These are phyloP conservation scores for Nakazawaea pomicola DNA, from an alignment of 805 yeast species.

Conservation along the genomic window DNA sequence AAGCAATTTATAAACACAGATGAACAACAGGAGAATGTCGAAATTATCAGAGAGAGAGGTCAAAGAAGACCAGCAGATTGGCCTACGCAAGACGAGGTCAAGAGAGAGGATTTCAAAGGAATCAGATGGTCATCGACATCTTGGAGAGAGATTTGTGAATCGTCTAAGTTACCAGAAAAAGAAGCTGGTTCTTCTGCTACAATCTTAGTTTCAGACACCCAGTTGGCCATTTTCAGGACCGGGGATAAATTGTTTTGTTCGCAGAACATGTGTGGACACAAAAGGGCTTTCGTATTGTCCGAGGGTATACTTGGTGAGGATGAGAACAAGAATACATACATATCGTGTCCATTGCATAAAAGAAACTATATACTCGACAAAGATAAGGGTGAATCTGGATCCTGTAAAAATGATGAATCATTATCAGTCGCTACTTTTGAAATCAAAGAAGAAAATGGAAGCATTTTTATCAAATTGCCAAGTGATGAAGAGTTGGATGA, in stretches of 20 bases:
- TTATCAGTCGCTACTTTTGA: constrained; percentile 32
- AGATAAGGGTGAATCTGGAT: constrained; percentile 21
- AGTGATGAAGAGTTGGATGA: constrained; percentile 28
- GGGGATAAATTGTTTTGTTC: constrained; percentile 29
- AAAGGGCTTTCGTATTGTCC: constrained; percentile 31
- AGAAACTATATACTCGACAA: constrained; percentile 26
- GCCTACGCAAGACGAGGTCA: constrained; percentile 22
- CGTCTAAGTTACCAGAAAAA: constrained; percentile 22
- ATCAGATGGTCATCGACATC: constrained; percentile 27
- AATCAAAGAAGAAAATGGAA: constrained; percentile 26
- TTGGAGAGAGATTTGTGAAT: constrained; percentile 25
- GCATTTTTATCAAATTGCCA: constrained; percentile 26
- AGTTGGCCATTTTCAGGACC: constrained; percentile 30
- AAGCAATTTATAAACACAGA: constrained; percentile 29
- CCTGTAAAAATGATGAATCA: constrained; percentile 25
- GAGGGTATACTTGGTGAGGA: constrained; percentile 31
- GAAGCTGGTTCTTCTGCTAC: constrained; percentile 29
- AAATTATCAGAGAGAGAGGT: constrained; percentile 30
- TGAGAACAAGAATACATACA: constrained; percentile 24
- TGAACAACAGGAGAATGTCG: constrained; percentile 25
- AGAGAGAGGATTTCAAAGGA: constrained; percentile 23
- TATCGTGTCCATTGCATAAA: constrained; percentile 34
- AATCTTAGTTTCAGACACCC: constrained; percentile 29
- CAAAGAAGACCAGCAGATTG: constrained; percentile 32
- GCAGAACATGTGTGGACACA: constrained; percentile 37